Conservation (phyloP, 2,329 filamentous ascomycete genomes). For the Cladosporium sp. region DNA sequence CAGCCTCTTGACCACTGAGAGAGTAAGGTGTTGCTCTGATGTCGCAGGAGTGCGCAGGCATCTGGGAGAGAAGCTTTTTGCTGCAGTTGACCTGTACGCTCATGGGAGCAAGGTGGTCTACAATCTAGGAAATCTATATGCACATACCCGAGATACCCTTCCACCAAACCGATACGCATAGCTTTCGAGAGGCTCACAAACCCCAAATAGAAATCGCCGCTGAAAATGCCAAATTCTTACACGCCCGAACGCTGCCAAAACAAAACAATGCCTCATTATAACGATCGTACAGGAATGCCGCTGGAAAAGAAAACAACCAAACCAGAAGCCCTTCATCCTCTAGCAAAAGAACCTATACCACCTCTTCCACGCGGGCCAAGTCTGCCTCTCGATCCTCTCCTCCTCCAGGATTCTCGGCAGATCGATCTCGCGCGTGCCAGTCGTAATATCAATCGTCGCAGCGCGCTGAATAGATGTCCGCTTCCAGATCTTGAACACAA, state of each 20-base stretch:
- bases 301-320: neutral
- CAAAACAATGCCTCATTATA: neutral
- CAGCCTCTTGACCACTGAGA: neutral
- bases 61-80: neutral
- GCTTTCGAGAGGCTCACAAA: neutral
- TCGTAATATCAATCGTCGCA: slow-evolving; percentile 15
- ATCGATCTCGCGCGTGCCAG: slow-evolving; percentile 12
- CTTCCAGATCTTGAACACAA: slow-evolving; percentile 74
- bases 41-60: neutral
- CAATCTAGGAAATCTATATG: neutral
- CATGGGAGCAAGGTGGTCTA: neutral
- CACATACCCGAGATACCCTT: neutral
- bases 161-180: neutral
- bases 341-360: slow-evolving; percentile 19
- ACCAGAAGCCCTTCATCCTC: neutral
- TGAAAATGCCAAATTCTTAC: neutral
- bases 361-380: slow-evolving; percentile 19
- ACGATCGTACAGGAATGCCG: neutral
- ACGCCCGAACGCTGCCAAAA: slow-evolving; percentile 1
- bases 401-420: slow-evolving; percentile 16
- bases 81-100: neutral
- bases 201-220: neutral
- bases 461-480: slow-evolving; percentile 52
- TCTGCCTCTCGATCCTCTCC: slow-evolving; percentile 14
- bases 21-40: neutral